These are phyloP conservation scores for Glarea lozoyensis DNA, from an alignment of 495 filamentous ascomycete species.

Conservation along the genomic window DNA sequence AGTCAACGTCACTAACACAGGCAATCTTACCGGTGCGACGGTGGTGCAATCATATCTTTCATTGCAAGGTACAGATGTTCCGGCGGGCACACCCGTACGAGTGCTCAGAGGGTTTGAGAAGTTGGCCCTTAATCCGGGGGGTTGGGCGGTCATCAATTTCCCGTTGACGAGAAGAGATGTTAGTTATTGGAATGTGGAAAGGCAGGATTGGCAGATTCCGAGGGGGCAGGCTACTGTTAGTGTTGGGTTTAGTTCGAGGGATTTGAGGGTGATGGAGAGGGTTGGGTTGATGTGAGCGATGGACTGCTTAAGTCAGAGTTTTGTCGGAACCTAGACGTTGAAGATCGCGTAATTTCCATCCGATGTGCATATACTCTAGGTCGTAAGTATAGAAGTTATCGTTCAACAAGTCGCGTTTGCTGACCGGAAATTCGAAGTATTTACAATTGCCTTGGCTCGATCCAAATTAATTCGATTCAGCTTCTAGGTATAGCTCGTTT, in stretches of 20 bases:
- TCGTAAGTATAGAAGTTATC: too few relatives aligned
- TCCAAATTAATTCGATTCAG: too few relatives aligned
- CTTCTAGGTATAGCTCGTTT: too few relatives aligned
- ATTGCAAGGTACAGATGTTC: neutral
- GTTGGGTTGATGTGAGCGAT: too few relatives aligned
- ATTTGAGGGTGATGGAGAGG: too few relatives aligned
- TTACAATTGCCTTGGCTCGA: too few relatives aligned
- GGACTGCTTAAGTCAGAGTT: too few relatives aligned
- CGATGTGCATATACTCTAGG: too few relatives aligned
- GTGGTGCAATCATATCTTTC: constrained; percentile 26
- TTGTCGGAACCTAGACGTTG: too few relatives aligned
- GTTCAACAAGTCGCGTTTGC: too few relatives aligned
- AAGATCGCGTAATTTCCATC: too few relatives aligned
- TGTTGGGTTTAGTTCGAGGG: neutral
- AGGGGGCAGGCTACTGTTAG: neutral
- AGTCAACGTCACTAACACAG: constrained; percentile 74
- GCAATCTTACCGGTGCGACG: constrained; percentile 61
- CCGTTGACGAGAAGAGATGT: constrained; percentile 74
- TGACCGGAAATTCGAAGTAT: too few relatives aligned
- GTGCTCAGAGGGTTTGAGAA: constrained; percentile 68
- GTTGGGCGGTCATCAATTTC: constrained; percentile 55
- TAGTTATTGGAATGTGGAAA: constrained; percentile 70
- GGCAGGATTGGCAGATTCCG: constrained; percentile 77
- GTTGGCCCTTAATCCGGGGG: constrained; percentile 58
- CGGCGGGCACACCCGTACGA: neutral